A percentile compares a stretch with the other conserved stretches of the same genome.
Evolutionary conservation across 192 early-diverging fungal species (phyloP).

Genomic region (Umbelopsis sp.): DNA sequence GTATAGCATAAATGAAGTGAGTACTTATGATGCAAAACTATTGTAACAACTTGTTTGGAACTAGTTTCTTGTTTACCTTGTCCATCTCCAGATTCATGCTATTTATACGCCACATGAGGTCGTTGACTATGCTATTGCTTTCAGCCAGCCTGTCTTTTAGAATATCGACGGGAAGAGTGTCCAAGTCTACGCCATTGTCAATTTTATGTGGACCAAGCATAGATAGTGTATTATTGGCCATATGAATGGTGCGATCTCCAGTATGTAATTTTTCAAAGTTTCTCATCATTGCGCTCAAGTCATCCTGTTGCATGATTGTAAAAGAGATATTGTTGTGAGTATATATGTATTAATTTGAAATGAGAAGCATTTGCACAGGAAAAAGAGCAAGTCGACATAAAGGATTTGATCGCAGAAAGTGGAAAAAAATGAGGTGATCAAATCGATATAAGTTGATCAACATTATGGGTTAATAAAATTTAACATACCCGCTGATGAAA

Average conservation of each 20-base stretch:
- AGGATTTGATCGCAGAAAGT: neutral
- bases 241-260: neutral
- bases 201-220: neutral
- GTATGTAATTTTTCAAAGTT: slow-evolving; percentile 6
- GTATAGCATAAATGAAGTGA: neutral
- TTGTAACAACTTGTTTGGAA: neutral
- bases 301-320: neutral
- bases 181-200: neutral
- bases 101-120: slow-evolving; percentile 15
- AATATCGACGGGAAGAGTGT: neutral
- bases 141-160: neutral
- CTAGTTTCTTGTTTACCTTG: slow-evolving; percentile 1
- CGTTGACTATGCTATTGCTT: slow-evolving; percentile 1
- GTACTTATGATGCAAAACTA: neutral
- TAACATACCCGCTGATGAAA: slow-evolving; percentile 12
- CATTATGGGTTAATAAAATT: neutral
- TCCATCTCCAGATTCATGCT: slow-evolving; percentile 14
- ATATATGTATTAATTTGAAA: neutral
- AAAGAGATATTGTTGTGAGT: neutral
- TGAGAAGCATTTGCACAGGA: neutral
- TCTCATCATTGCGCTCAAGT: slow-evolving; percentile 4
- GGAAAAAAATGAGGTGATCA: neutral
- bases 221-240: neutral
- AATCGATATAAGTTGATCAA: neutral
- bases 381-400: neutral